Evolutionary conservation across 345 rosid species (phyloP).

Genomic region (Moricandia arvensis): DNA sequence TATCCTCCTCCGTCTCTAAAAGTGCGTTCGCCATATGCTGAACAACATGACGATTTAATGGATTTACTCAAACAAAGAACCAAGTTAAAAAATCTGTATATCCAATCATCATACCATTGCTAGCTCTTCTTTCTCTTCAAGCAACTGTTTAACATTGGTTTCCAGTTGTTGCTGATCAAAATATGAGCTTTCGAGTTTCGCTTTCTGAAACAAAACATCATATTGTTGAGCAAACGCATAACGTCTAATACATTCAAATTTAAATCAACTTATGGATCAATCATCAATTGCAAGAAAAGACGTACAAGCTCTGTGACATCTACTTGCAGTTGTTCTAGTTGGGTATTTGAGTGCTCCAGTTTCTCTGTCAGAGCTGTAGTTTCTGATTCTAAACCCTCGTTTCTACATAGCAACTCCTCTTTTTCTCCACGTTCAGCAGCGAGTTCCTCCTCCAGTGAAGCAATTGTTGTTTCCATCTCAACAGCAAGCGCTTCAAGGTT

Average conservation of each 20-base stretch:
- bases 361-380: conserved; percentile 50
- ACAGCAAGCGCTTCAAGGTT: conserved; percentile 80
- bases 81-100: background rate
- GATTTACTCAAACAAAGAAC: conserved; percentile 15
- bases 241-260: conserved; percentile 14
- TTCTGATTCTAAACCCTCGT: conserved; percentile 53
- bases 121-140: conserved; percentile 84
- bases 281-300: conserved; percentile 13
- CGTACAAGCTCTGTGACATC: conserved; percentile 61
- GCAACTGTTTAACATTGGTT: conserved; percentile 46
- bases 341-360: conserved; percentile 46
- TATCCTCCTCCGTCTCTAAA: conserved; percentile 91
- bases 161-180: conserved; percentile 55
- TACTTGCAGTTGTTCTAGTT: conserved; percentile 50
- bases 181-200: conserved; percentile 58
- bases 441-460: conserved; percentile 75
- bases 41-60: conserved; percentile 10
- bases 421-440: conserved; percentile 54
- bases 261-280: conserved; percentile 6
- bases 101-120: conserved; percentile 60
- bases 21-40: conserved; percentile 84
- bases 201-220: conserved; percentile 46
- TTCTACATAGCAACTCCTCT: conserved; percentile 51
- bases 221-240: conserved; percentile 7
- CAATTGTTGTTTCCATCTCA: conserved; percentile 92